Evolutionary conservation across 306 rosid species (phyloP).

Genomic region (Spatholobus suberectus): DNA sequence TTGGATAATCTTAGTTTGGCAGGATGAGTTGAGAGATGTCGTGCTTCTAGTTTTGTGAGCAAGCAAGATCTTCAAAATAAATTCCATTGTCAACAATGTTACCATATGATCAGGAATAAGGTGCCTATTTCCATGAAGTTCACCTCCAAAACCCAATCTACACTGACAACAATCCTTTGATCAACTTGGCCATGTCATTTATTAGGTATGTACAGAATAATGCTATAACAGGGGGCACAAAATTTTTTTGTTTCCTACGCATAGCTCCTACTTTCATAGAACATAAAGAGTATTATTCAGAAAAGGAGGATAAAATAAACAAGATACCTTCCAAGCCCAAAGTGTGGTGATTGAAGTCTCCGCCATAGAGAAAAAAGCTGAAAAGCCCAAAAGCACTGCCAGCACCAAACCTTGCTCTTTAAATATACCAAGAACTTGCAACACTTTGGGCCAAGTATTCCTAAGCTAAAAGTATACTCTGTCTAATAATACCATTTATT

Average conservation of each 20-base stretch:
- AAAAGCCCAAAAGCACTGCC: constrained; percentile 87
- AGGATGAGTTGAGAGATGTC: too few relatives aligned
- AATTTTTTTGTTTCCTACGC: neutral
- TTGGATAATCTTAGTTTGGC: too few relatives aligned
- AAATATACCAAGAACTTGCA: constrained; percentile 71
- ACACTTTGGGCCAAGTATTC: constrained; percentile 85
- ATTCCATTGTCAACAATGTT: neutral
- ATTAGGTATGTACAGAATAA: neutral
- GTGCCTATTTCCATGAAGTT: neutral
- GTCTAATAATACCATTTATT: constrained; percentile 75
- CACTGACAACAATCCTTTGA: constrained; percentile 1
- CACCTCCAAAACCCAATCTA: constrained; percentile 19
- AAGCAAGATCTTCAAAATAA: too few relatives aligned
- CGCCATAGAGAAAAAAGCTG: constrained; percentile 97
- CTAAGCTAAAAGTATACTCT: constrained; percentile 72
- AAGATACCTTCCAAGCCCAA: constrained; percentile 98
- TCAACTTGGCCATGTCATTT: neutral
- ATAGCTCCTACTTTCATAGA: constrained; percentile 2
- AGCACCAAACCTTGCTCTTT: constrained; percentile 92
- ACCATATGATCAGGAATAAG: neutral
- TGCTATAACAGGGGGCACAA: neutral
- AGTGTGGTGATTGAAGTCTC: constrained; percentile 98
- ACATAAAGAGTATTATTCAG: constrained; percentile 12
- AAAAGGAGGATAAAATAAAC: neutral
- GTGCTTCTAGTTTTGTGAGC: too few relatives aligned